phyloP scores from a whole-genome alignment of 257 asterid genomes.

The Nicotiana tabacum region DNA sequence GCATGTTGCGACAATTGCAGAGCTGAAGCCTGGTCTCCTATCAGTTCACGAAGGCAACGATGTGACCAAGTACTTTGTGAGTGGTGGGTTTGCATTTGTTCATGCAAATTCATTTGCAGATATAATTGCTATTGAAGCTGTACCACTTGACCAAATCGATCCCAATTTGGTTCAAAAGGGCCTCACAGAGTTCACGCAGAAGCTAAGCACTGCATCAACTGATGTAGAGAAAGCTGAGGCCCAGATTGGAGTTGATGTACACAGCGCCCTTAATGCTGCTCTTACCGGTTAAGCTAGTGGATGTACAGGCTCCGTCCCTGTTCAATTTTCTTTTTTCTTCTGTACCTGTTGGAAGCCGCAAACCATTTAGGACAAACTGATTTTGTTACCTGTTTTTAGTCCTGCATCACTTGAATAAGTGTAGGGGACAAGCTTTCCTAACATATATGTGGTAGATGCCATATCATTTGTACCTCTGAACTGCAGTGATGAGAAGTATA shows the following conservation, averaged over 20 bases:
- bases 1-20: constrained; percentile 85
- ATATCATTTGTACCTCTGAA: not conserved
- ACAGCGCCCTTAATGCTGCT: constrained; percentile 84
- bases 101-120: constrained; percentile 76
- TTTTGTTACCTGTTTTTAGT: not conserved
- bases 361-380: not conserved
- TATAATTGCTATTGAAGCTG: constrained; percentile 69
- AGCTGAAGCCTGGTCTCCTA: constrained; percentile 69
- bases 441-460: not conserved
- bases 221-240: constrained; percentile 88
- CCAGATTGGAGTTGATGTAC: constrained; percentile 76
- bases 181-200: constrained; percentile 65
- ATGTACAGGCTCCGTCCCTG: not conserved
- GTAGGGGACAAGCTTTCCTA: not conserved
- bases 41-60: constrained; percentile 79
- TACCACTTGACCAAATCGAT: constrained; percentile 62
- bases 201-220: constrained; percentile 64
- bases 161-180: constrained; percentile 62
- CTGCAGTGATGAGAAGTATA: not conserved
- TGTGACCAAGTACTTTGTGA: constrained; percentile 57
- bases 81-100: constrained; percentile 75
- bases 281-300: constrained; percentile 44
- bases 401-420: constrained; percentile 14
- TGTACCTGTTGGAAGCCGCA: not conserved
- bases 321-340: not conserved